Base-by-base conservation (phyloP, 2,329 filamentous ascomycete species). In the Thelonectria rubi region DNA sequence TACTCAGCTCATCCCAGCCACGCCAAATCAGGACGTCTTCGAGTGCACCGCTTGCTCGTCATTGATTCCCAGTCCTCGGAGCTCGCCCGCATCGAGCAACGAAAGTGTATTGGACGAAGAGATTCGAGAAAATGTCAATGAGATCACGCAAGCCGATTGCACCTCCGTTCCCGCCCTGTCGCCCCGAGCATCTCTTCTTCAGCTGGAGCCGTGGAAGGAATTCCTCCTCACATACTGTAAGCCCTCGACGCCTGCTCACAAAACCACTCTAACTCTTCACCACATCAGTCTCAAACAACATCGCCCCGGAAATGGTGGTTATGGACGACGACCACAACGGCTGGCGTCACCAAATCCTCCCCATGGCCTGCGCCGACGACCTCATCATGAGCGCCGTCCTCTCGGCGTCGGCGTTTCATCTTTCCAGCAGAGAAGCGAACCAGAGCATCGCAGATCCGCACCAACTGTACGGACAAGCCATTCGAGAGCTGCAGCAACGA, bases 321-420 rank as follows among this genome's bases (percentile, higher is more conserved):
- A 43, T 70, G 18, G 68, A 70, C 15, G 68, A 66, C n/a, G 30
- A 39, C 14, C 61, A 69, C 47, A 70, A 70, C 24, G 60, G 64
- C 18, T 70, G 67, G 66, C 64, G 68, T 5, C 57, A 64, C 32
- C 48, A 69, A 2, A 55, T 70, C 1, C 67, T 69, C 1, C 67
- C 67, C 6, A 58, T 70, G 34, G 68, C 68, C 4, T 58, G 57
- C 15, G 40, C 53, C 2, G 59, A 69, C 20, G 40, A 55, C 1
- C 52, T 69, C 3, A 62, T 74, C 43, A 68, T 71, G 65, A 68
- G 62, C n/a, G 61, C 72, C 3, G 69, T 74, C 0, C 59, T 72
- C 7, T 67, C 72, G 5, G 69, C 68, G 3, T 68, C 72, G 1
- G 69, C 72, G 1, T 73, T 69, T 7, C 71, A 73, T 9, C 18